A percentile compares a stretch with the other conserved stretches of the same genome.
Evolutionary conservation across 2,329 filamentous ascomycete species (phyloP).

Genomic region (Aureobasidium melanogenum): DNA sequence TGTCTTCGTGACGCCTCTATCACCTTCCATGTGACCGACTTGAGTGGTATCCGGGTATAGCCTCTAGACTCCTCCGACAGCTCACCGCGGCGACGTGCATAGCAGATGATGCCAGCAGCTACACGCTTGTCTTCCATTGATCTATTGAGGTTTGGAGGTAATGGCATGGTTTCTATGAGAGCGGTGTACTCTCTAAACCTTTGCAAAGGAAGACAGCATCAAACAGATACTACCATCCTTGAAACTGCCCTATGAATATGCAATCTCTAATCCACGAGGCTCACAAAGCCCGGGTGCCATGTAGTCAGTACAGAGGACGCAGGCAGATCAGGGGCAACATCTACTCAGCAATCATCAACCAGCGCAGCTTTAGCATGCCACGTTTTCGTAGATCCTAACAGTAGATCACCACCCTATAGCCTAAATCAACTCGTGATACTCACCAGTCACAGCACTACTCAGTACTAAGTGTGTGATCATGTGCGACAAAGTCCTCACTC

Average conservation of each 20-base stretch:
- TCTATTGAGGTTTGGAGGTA: not conserved
- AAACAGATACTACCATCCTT: not conserved
- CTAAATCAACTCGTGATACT: not conserved
- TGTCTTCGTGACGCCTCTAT: no score
- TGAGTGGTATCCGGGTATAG: not conserved
- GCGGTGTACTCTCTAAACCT: not conserved
- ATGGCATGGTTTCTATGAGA: not conserved
- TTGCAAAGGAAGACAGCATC: not conserved
- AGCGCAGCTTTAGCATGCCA: not conserved
- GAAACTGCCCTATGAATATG: not conserved
- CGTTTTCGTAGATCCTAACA: not conserved
- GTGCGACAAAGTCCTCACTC: no score
- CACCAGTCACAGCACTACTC: not conserved
- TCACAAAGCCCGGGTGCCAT: no score
- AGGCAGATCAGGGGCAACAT: not conserved
- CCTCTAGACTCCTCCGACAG: not conserved
- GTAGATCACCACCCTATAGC: not conserved
- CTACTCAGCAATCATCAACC: not conserved
- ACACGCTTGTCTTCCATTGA: not conserved
- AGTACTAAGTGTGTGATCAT: not conserved
- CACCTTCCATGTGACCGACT: not conserved
- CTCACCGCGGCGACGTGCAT: not conserved
- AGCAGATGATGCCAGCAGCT: not conserved
- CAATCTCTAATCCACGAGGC: not conserved
- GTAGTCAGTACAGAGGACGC: not conserved